Conservation (phyloP, 768 basidiomycete genomes). For the Leccinum disarticulatum region DNA sequence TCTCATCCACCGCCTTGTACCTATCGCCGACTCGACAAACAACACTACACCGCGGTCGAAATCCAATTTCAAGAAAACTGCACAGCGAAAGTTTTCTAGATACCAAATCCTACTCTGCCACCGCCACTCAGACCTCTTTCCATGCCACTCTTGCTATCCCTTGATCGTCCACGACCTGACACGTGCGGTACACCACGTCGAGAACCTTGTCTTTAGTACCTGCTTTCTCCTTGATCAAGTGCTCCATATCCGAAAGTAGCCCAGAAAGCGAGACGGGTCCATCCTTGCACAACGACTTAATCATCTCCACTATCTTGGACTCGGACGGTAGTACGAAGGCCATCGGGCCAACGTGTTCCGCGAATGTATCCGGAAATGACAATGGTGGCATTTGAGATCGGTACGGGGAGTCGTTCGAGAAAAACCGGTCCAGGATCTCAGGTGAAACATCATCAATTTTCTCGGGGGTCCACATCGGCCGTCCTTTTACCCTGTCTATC, state of each 20-base stretch:
- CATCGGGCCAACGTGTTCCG: conserved; percentile 32
- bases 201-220: conserved; percentile 76
- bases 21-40: conserved; percentile 3
- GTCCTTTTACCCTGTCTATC: conserved; percentile 47
- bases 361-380: conserved; percentile 38
- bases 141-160: conserved; percentile 25
- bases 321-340: conserved; percentile 74
- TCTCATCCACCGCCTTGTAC: neutral
- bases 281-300: conserved; percentile 40
- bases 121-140: conserved; percentile 17
- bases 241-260: conserved; percentile 25
- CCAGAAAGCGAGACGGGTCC: conserved; percentile 37
- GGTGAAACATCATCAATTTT: conserved; percentile 59
- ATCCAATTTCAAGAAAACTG: conserved; percentile 1
- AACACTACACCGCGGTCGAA: conserved; percentile 1
- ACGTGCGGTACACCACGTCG: conserved; percentile 73
- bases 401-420: conserved; percentile 53
- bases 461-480: conserved; percentile 72
- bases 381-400: conserved; percentile 45
- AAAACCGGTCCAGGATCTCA: conserved; percentile 65
- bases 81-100: neutral
- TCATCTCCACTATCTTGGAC: conserved; percentile 61
- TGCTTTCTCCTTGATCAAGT: conserved; percentile 35
- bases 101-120: conserved; percentile 16
- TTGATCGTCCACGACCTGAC: conserved; percentile 56